Evolutionary conservation across 768 basidiomycete species (phyloP).

Genomic region (Tricholoma flavovirens): DNA sequence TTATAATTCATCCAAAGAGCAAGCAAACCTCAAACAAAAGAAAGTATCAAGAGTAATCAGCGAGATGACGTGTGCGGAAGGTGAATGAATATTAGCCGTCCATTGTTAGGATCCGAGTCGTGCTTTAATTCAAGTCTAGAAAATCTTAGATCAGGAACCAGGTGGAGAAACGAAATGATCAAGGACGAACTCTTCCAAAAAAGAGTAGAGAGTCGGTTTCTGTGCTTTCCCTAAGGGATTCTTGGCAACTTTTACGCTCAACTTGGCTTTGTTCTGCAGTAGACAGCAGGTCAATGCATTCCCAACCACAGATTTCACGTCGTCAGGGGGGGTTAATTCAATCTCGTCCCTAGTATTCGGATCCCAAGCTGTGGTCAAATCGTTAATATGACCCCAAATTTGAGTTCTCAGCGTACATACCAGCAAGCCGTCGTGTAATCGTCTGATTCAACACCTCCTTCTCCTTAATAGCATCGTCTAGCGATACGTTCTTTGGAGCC

Average conservation of each 20-base stretch:
- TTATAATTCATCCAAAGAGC: neutral
- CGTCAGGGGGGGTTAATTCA: neutral
- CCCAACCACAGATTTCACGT: neutral
- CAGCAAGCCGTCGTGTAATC: neutral
- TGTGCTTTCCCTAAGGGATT: neutral
- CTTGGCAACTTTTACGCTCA: neutral
- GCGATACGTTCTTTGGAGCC: neutral
- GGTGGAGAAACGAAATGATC: neutral
- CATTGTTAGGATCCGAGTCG: neutral
- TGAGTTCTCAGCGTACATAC: neutral
- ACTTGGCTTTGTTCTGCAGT: constrained; percentile 1
- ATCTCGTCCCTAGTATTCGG: neutral
- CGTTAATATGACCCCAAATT: neutral
- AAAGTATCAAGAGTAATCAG: too few species aligned
- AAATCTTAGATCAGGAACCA: neutral
- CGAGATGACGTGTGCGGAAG: neutral
- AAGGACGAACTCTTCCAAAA: constrained; percentile 5
- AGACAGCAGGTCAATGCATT: neutral
- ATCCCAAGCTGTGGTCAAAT: neutral
- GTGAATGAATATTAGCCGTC: neutral
- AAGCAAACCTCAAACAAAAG: neutral
- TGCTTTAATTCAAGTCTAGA: neutral
- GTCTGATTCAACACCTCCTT: neutral
- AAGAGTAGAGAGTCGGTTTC: neutral
- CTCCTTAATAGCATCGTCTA: constrained; percentile 3